These are phyloP conservation scores for Cicer cuneatum DNA, from an alignment of 306 rosid genomes.

Conservation along the genomic window DNA sequence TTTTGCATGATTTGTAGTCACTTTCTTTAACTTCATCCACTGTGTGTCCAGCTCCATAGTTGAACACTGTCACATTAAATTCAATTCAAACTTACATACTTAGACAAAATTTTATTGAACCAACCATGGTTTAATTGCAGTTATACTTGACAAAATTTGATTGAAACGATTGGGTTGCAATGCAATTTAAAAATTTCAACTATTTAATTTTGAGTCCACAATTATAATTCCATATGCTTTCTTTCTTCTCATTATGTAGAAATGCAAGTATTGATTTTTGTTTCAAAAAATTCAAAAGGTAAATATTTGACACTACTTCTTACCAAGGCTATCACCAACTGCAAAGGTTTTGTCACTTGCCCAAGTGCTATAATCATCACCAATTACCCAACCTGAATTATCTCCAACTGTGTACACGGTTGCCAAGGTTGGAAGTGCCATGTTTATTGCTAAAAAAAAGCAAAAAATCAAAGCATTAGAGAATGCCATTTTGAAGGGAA, in stretches of 20 bases:
- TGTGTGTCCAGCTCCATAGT: constrained; percentile 77
- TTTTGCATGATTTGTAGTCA: constrained; percentile 72
- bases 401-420: constrained; percentile 78
- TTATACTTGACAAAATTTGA: no score
- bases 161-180: no score
- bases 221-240: background rate
- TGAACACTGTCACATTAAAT: constrained; percentile 60
- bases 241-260: background rate
- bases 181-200: background rate
- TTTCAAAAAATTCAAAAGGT: background rate
- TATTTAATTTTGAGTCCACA: background rate
- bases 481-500: constrained; percentile 54
- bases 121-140: no score
- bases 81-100: no score
- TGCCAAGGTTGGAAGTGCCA: constrained; percentile 62
- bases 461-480: constrained; percentile 44
- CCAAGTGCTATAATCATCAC: constrained; percentile 80
- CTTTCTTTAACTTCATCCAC: constrained; percentile 80
- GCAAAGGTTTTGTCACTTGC: constrained; percentile 63
- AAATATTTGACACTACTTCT: constrained; percentile 32
- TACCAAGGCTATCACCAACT: constrained; percentile 82
- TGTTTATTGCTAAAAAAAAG: constrained; percentile 47
- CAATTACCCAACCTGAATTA: constrained; percentile 70
- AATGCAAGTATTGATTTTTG: background rate
- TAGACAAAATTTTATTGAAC: no score